Evolutionary conservation across 2,329 filamentous ascomycete genomes (phyloP).

Genomic region (Cercospora sojina): DNA sequence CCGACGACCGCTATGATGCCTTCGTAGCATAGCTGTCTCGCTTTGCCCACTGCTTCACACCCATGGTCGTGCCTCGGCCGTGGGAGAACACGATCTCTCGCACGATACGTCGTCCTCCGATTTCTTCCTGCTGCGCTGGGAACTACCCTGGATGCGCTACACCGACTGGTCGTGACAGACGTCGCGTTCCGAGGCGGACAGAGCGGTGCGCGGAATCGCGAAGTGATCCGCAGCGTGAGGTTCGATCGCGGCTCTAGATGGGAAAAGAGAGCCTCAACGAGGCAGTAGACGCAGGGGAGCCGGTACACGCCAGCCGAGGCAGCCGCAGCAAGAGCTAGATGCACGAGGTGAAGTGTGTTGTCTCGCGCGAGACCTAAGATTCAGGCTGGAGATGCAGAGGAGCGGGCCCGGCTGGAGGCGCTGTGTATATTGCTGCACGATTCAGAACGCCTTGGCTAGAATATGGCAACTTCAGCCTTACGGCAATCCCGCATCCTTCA

Average conservation of each 20-base stretch:
- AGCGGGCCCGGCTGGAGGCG: background rate
- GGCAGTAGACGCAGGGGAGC: background rate
- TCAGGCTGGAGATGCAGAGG: background rate
- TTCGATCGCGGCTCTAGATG: background rate
- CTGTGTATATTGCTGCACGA: background rate
- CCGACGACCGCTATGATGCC: background rate
- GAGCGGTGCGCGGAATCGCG: conserved; percentile 2
- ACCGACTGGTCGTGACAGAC: background rate
- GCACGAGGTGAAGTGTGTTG: background rate
- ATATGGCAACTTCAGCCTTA: background rate
- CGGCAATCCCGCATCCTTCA: background rate
- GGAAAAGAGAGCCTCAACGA: background rate
- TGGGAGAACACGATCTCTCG: background rate
- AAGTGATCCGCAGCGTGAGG: background rate
- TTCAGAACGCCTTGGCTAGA: background rate
- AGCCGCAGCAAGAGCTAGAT: background rate
- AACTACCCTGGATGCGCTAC: conserved; percentile 8
- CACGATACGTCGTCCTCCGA: conserved; percentile 2
- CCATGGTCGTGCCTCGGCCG: background rate
- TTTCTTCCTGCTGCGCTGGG: conserved; percentile 1
- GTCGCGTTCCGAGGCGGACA: conserved; percentile 3
- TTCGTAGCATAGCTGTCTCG: background rate
- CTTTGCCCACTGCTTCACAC: background rate
- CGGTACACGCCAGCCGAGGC: background rate
- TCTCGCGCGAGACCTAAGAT: background rate